Conservation (phyloP, 139 green algal genomes). For the Klebsormidium nitens region DNA sequence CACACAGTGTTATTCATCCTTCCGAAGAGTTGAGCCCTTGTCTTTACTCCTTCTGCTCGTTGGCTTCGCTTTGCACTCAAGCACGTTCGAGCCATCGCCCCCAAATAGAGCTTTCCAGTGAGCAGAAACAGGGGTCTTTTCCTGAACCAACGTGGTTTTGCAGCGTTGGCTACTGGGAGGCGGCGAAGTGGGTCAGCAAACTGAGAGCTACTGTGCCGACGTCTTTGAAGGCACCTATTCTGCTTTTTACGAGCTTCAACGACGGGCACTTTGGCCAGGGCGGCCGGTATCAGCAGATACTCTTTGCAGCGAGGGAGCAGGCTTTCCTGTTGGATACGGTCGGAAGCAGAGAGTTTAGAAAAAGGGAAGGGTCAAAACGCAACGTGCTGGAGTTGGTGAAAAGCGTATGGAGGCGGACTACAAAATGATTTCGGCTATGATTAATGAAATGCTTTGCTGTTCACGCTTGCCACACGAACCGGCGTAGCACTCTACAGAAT, state of each 20-base stretch:
- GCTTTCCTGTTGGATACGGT: conserved; percentile 29
- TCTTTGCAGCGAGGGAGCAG: conserved; percentile 1
- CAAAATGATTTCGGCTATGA: too few relatives aligned
- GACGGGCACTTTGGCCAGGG: not conserved
- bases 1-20: not conserved
- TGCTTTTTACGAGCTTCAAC: conserved; percentile 10
- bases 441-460: too few relatives aligned
- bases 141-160: not conserved
- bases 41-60: not conserved
- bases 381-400: too few relatives aligned
- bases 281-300: conserved; percentile 10
- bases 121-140: not conserved
- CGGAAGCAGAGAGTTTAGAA: too few relatives aligned
- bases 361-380: too few relatives aligned
- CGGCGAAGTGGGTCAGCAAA: conserved; percentile 19
- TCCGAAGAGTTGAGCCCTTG: not conserved
- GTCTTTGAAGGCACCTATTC: not conserved
- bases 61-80: not conserved
- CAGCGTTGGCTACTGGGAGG: conserved; percentile 36
- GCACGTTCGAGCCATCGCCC: not conserved
- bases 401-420: too few relatives aligned
- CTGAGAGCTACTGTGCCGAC: conserved; percentile 2
- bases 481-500: too few relatives aligned
- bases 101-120: not conserved
- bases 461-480: too few relatives aligned